Percentiles rank a stretch among this genome's conserved stretches.
phyloP scores from a whole-genome alignment of 2,329 filamentous ascomycete species.

The Fusarium continuum region DNA sequence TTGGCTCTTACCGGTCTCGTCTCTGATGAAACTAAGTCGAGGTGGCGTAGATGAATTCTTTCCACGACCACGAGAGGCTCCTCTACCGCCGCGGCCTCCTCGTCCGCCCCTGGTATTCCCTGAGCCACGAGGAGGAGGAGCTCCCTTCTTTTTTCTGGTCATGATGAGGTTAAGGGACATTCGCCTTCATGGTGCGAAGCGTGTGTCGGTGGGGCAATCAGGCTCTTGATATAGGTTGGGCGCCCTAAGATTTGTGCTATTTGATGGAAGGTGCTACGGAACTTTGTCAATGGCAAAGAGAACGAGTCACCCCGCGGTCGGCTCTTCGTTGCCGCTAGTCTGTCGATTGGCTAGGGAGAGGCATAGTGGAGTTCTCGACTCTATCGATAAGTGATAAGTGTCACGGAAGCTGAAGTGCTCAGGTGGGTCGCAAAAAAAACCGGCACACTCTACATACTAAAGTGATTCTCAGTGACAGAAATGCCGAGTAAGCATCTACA shows the following conservation, averaged over 20 bases:
- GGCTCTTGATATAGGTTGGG: background rate
- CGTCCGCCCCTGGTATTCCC: constrained; percentile 31
- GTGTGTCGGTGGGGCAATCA: background rate
- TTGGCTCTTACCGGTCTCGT: constrained; percentile 26
- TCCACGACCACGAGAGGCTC: constrained; percentile 18
- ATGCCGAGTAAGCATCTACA: too few relatives aligned
- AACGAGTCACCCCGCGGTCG: constrained; percentile 33
- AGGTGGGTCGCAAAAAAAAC: too few relatives aligned
- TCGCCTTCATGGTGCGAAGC: constrained; percentile 21
- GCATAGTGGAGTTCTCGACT: background rate
- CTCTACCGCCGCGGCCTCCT: constrained; percentile 29
- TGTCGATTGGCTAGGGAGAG: constrained; percentile 19
- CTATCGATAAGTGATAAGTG: constrained; percentile 29
- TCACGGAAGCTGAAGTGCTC: constrained; percentile 25
- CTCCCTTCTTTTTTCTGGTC: constrained; percentile 41
- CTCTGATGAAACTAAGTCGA: constrained; percentile 5
- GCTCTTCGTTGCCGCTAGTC: background rate
- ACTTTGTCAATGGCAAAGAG: constrained; percentile 23
- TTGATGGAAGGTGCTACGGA: background rate
- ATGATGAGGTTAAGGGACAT: constrained; percentile 13
- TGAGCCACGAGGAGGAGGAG: constrained; percentile 28
- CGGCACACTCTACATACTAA: too few relatives aligned
- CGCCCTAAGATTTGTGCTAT: background rate
- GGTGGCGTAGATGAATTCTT: constrained; percentile 9
- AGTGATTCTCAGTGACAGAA: too few relatives aligned